Percentiles rank a stretch among this genome's conserved stretches.
Conservation (phyloP, 2,329 filamentous ascomycete genomes). For the Fusarium camptoceras region DNA sequence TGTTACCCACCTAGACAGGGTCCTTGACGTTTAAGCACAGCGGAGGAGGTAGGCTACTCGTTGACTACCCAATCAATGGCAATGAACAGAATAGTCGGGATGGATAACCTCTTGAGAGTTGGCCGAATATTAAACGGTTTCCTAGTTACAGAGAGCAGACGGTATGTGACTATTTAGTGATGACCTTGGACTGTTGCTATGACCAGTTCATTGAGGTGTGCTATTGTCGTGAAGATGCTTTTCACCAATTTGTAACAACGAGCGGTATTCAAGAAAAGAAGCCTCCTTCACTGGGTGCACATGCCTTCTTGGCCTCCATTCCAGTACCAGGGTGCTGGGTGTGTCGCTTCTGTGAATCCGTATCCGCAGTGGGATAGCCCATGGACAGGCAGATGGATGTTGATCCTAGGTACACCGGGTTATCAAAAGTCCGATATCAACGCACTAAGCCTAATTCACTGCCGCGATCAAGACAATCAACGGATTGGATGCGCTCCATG, state of each 20-base stretch:
- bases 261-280: not conserved
- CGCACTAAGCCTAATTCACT: slow-evolving; percentile 35
- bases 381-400: not conserved
- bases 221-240: not conserved
- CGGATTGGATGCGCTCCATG: slow-evolving; percentile 42
- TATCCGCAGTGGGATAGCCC: not conserved
- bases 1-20: too few relatives aligned
- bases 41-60: not conserved
- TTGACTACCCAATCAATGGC: not conserved
- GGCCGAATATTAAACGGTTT: not conserved
- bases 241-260: not conserved
- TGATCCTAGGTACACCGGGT: slow-evolving; percentile 17
- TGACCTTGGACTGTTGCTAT: not conserved
- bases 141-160: not conserved
- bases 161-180: not conserved
- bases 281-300: not conserved
- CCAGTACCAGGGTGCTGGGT: not conserved
- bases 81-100: not conserved
- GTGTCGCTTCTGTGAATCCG: not conserved
- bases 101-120: not conserved
- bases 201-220: not conserved
- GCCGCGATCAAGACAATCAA: slow-evolving; percentile 36
- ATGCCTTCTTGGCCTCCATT: not conserved
- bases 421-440: slow-evolving; percentile 16
- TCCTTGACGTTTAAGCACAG: not conserved